Evolutionary conservation across 2,329 filamentous ascomycete genomes (phyloP), one percentile per base, ranked within the genome.

Genomic region (Epichloe typhina): DNA sequence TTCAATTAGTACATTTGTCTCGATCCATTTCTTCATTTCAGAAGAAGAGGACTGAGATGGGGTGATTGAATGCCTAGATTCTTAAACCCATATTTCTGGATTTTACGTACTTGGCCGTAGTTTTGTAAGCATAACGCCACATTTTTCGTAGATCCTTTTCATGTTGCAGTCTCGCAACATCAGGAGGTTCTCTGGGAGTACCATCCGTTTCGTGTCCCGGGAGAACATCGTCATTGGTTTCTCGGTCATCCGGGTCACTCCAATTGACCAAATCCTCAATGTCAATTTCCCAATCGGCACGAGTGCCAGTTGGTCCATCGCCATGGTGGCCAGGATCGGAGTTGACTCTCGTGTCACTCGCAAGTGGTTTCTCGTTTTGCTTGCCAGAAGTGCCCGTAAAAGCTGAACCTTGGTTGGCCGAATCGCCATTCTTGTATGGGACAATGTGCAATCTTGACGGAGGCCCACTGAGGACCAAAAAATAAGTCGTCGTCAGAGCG

Each of bases 91-190:
- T 11, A 8, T 9, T 11, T 21, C 9, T 43, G 23, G 59, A 19
- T 17, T 51, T 47, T 19, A 66, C 70, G 61, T 64, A 71, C 69
- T 69, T 64, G 36, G 65, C 62, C 19, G 67, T 69, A 21, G 66
- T 64, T 50, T 65, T 63, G 56, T 71, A 71, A 17, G 64, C 60
- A 42, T 68, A 68, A 57, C 67, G 59, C 67, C 67, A 69, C 55
- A 64, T 59, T 56, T 64, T 68, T 23, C 67, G 63, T 58, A 68
- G 60, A 36, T 77, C 74, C 53, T 70, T 66, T 53, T 74, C 68
- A 48, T 65, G 64, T 46, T 68, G 65, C 11, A 67, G 58, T 44
- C 59, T 61, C 54, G 61, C 61, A 19, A 68, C 59, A 15, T 62
- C 56, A 46, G 63, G 64, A 48, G 64, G 57, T 3, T 60, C 60